These are phyloP conservation scores for Hirsutella minnesotensis DNA, from an alignment of 2,329 filamentous ascomycete genomes.

Conservation along the genomic window DNA sequence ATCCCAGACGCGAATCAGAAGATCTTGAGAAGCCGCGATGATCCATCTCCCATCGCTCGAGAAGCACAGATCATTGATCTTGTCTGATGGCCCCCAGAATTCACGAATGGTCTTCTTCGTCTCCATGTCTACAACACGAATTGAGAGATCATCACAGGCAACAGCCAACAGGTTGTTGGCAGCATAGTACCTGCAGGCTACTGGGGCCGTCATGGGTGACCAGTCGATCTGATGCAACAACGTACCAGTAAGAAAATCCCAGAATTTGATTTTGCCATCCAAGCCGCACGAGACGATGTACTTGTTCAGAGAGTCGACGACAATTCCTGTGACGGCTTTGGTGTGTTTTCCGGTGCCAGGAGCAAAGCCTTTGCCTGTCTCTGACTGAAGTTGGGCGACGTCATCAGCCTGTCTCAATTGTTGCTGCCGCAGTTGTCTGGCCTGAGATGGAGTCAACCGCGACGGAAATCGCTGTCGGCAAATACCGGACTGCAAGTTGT, in stretches of 20 bases:
- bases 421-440: constrained; percentile 59
- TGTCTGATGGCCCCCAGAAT: constrained; percentile 67
- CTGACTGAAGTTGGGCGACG: constrained; percentile 41
- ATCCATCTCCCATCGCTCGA: constrained; percentile 92
- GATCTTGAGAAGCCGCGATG: constrained; percentile 73
- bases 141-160: constrained; percentile 76
- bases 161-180: constrained; percentile 79
- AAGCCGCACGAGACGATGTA: constrained; percentile 74
- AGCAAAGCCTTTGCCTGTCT: constrained; percentile 28
- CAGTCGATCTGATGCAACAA: constrained; percentile 75
- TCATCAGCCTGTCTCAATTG: constrained; percentile 47
- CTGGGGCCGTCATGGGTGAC: constrained; percentile 62
- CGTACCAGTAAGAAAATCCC: constrained; percentile 81
- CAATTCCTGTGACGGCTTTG: constrained; percentile 71
- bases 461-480: constrained; percentile 84
- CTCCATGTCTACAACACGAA: constrained; percentile 81
- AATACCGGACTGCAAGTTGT: constrained; percentile 86
- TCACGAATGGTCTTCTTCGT: constrained; percentile 88
- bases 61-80: constrained; percentile 75
- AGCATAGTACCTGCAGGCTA: constrained; percentile 67
- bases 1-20: constrained; percentile 81
- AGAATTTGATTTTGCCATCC: constrained; percentile 94
- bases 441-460: constrained; percentile 63
- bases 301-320: constrained; percentile 82
- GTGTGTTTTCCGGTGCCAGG: constrained; percentile 61